Evolutionary conservation across 2,329 filamentous ascomycete genomes (phyloP).

Genomic region (Xylaria hypoxylon): DNA sequence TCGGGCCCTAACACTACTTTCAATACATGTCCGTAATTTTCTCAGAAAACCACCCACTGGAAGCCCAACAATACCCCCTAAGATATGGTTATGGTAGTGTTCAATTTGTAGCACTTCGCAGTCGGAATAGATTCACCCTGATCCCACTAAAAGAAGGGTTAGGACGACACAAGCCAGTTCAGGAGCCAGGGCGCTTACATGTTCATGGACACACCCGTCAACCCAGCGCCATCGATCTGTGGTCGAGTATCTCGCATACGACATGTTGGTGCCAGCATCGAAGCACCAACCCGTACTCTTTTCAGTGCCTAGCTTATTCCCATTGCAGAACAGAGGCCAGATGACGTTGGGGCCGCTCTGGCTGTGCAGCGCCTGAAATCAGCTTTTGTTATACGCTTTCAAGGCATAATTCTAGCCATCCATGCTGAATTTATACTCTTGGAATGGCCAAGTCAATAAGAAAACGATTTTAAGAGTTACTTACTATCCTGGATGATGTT

Average conservation of each 20-base stretch:
- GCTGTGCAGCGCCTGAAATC: slow-evolving; percentile 5
- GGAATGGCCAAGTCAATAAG: background rate
- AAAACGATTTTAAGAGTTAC: background rate
- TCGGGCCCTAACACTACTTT: no score
- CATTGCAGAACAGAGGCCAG: slow-evolving; percentile 55
- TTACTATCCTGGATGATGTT: slow-evolving; percentile 54
- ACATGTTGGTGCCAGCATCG: slow-evolving; percentile 56
- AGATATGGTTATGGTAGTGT: slow-evolving; percentile 26
- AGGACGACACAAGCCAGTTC: slow-evolving; percentile 11
- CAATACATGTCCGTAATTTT: background rate
- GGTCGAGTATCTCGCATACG: slow-evolving; percentile 54
- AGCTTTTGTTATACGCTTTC: background rate
- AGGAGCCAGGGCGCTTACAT: slow-evolving; percentile 48
- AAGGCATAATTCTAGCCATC: background rate
- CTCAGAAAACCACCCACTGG: background rate
- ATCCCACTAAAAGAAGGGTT: slow-evolving; percentile 50
- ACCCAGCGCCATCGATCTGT: slow-evolving; percentile 56
- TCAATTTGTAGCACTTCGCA: slow-evolving; percentile 47
- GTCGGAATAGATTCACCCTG: slow-evolving; percentile 49
- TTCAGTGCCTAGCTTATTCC: slow-evolving; percentile 52
- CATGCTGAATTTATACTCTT: background rate
- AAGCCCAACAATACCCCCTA: background rate
- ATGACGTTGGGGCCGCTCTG: slow-evolving; percentile 52
- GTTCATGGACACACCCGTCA: slow-evolving; percentile 56
- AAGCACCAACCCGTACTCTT: slow-evolving; percentile 53